Base-by-base conservation (phyloP, 768 basidiomycete species). In the Hydnomerulius pinastri region DNA sequence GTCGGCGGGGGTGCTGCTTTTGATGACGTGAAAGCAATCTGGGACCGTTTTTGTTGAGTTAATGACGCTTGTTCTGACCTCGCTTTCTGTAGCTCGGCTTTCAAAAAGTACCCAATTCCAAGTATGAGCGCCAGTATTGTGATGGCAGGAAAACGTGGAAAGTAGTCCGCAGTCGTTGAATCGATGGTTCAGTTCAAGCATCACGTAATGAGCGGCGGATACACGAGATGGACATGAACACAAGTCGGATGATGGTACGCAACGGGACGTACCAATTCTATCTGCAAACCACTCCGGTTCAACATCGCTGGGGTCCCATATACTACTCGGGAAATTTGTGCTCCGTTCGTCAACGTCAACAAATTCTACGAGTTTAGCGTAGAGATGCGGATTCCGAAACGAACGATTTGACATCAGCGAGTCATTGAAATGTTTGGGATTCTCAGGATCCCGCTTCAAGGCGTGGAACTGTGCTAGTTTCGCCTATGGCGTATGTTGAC, bases 331-430 rank as follows among this genome's bases (percentile, higher is more conserved):
- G 61, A 95, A 94, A 56, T 92, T 90, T 2, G 87, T 88, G n/a
- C 82, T 73, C 13, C 86, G 81, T 67, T 98, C 96, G 61, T 96
- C 86, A 13, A 95, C 87, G 50, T 89, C 87, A 13, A 97, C 85
- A 64, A 95, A 97, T 63, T 97, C 92, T 54, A 99, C 95, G 2
- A 99, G 82, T 60, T 93, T 93, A 11, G 90, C 77, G 68, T 96
- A 97, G n/a, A 98, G 81, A 62, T 97, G 92, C 0, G 96, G 96
- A 62, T 99, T 99, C 23, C 93, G 85, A 71, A 98, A 99, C 4
- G 92, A 86, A 37, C 92, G 86, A 57, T 90, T 92, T 7, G 86
- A 82, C 85, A 98, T 92, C 35, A 99, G 79, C 2, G 91, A 91
- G 67, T 97, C 93, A 67, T 98, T 99, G 74, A 97, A 98, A 68